phyloP scores from a whole-genome alignment of 768 basidiomycete species.

The Crassisporium funariophilum region DNA sequence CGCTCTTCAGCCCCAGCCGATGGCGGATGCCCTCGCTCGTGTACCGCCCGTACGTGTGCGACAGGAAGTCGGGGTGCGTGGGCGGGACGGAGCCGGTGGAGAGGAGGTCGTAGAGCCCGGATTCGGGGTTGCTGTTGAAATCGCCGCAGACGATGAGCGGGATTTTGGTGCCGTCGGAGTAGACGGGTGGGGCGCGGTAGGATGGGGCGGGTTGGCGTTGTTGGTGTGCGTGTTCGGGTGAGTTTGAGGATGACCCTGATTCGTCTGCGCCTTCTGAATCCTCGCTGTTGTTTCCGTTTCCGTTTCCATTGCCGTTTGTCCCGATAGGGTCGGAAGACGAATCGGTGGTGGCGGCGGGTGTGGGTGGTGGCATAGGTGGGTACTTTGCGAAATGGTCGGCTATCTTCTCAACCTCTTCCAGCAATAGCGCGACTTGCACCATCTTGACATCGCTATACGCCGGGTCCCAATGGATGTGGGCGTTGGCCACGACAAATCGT shows the following conservation, averaged over 20 bases:
- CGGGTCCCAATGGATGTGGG: slow-evolving; percentile 93
- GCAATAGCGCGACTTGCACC: slow-evolving; percentile 88
- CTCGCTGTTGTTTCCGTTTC: too few relatives aligned
- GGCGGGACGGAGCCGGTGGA: slow-evolving; percentile 67
- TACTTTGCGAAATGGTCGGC: slow-evolving; percentile 82
- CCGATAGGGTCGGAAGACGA: too few relatives aligned
- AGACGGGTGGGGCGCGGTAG: slow-evolving; percentile 61
- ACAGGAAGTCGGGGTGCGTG: slow-evolving; percentile 91
- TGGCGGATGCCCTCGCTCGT: slow-evolving; percentile 89
- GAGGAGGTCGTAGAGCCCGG: slow-evolving; percentile 92
- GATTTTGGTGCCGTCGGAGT: slow-evolving; percentile 86
- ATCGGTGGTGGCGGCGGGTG: slow-evolving; percentile 34
- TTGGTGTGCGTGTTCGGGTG: slow-evolving; percentile 6
- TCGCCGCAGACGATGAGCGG: slow-evolving; percentile 93
- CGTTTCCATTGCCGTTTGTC: too few relatives aligned
- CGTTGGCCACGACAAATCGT: slow-evolving; percentile 86
- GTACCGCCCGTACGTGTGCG: slow-evolving; percentile 87
- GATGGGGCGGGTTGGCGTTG: slow-evolving; percentile 21
- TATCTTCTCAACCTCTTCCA: slow-evolving; percentile 93
- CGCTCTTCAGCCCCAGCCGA: slow-evolving; percentile 78
- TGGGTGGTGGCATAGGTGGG: slow-evolving; percentile 66
- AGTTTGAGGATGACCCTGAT: slow-evolving; percentile 9
- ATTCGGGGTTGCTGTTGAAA: slow-evolving; percentile 86
- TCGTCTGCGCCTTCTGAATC: slow-evolving; percentile 21
- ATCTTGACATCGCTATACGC: slow-evolving; percentile 95